Evolutionary conservation across 1,139 yeast genomes (phyloP), one percentile per base, ranked within the genome.

Genomic region (Insectozyma bohioensis): DNA sequence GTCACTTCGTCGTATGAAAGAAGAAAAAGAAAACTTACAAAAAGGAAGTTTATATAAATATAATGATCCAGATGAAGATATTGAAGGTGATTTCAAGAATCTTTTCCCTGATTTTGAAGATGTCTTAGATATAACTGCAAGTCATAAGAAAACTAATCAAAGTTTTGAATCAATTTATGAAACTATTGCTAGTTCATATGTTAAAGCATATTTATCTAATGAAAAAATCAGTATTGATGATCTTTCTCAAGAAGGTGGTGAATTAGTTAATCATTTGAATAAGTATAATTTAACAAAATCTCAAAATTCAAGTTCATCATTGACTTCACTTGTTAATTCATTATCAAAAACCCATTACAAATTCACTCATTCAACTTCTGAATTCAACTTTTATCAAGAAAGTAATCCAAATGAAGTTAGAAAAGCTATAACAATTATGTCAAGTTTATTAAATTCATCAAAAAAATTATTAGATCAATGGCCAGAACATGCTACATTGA

Each of bases 401-500:
- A 63, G 75, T 11, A 75, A 78, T 29, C 67, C 78, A 6, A 53
- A 57, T 4, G 95, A 88, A 50, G 73, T 85, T 1, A 71, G 70
- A 39, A 62, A 58, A 26, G 86, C 95, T 1, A 72, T 80, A 30
- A 52, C 51, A 2, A 51, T 82, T 2, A 63, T 85, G 7, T 60
- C 71, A 9, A 65, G 61, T 2, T 56, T 88, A 6, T 65, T 72
- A 42, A 54, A 57, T 3, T 61, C 75, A 4, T 75, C 77, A 3
- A 47, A 56, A 11, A 64, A 63, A n/a, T 57, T 86, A 17, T 56
- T 84, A 11, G 61, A 61, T 14, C 78, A 80, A 51, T 92, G 97
- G 96, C 97, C 98, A 0, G 98, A 94, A 49, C 96, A 94, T 63
- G 94, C 95, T 1, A 87, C 95, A 0, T 61, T 94, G 32, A 80